These are phyloP conservation scores for Pythium sp. DNA, from an alignment of 352 stramenopile genomes.

Conservation along the genomic window DNA sequence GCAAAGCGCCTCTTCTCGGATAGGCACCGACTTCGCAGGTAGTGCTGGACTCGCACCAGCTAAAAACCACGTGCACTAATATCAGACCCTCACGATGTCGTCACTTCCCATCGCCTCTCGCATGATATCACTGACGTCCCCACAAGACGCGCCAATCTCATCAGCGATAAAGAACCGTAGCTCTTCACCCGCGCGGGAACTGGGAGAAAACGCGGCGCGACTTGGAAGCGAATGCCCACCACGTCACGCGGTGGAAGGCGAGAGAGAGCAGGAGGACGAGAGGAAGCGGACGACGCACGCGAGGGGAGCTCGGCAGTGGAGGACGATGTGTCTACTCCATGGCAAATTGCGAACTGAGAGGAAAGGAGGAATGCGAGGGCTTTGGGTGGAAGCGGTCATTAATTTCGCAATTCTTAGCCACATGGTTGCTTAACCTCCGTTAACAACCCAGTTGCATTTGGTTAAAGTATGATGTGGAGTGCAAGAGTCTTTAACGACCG, in stretches of 20 bases:
- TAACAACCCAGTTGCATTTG: background rate
- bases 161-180: no score
- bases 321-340: background rate
- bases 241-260: background rate
- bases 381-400: background rate
- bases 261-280: background rate
- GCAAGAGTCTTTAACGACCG: background rate
- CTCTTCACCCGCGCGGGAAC: background rate
- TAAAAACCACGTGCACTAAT: background rate
- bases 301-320: background rate
- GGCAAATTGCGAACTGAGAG: conserved; percentile 5
- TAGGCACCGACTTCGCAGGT: background rate
- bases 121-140: no score
- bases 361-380: background rate
- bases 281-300: background rate
- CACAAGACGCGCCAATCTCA: no score
- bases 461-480: background rate
- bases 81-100: background rate
- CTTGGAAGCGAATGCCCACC: background rate
- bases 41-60: background rate
- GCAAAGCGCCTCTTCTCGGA: background rate
- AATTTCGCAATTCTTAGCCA: background rate
- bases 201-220: background rate
- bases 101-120: background rate
- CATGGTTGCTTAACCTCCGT: background rate